A percentile compares a stretch with the other conserved stretches of the same genome.
These are phyloP conservation scores for Tricladium varicosporioides DNA, from an alignment of 2,329 filamentous ascomycete species.

Conservation along the genomic window DNA sequence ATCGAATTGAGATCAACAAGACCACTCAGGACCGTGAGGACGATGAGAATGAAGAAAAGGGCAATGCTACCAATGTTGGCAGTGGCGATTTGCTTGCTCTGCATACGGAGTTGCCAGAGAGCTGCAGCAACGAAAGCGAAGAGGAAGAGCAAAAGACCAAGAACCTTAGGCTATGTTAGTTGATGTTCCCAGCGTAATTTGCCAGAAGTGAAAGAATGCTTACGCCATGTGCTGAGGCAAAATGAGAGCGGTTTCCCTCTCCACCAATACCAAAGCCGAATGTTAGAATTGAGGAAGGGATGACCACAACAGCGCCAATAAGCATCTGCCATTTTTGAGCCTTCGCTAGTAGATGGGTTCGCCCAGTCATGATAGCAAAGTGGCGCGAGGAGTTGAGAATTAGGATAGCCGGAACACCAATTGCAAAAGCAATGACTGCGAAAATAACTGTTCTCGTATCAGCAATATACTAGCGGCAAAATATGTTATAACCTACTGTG, in stretches of 20 bases:
- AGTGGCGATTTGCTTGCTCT: neutral
- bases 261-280: constrained; percentile 6
- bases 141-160: neutral
- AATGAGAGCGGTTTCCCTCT: constrained; percentile 6
- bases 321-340: constrained; percentile 8
- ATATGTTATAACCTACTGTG: neutral
- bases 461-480: neutral
- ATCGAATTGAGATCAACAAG: neutral
- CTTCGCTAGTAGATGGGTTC: neutral
- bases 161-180: neutral
- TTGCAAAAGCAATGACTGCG: constrained; percentile 1
- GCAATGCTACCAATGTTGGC: neutral
- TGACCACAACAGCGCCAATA: constrained; percentile 1
- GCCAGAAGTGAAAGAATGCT: neutral
- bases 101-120: neutral
- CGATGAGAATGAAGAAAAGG: neutral
- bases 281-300: constrained; percentile 3
- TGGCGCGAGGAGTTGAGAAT: constrained; percentile 6
- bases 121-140: neutral
- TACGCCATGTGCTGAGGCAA: constrained; percentile 10
- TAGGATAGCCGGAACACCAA: neutral
- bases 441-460: neutral
- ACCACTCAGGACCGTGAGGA: neutral
- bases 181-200: neutral
- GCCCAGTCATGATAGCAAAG: constrained; percentile 8